Percentiles rank a stretch among this genome's conserved stretches.
Conservation (phyloP, 2,329 filamentous ascomycete species). For the Trichoderma arundinaceum region DNA sequence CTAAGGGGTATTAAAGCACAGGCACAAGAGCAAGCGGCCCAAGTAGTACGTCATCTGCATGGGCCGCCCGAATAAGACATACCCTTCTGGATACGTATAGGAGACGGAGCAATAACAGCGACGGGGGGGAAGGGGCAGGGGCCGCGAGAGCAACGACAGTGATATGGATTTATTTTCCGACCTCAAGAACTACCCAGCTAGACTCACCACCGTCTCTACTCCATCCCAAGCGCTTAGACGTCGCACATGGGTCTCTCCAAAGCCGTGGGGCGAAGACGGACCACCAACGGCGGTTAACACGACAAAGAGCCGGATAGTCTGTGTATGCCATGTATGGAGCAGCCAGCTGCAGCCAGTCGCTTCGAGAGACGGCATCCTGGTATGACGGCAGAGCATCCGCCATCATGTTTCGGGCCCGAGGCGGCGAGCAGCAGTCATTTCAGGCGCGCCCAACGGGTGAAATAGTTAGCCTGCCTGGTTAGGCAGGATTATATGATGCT, state of each 20-base stretch:
- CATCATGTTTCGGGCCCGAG: constrained; percentile 36
- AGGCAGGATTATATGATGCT: not conserved
- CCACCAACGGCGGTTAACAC: constrained; percentile 56
- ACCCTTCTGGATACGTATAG: not conserved
- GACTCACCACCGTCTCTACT: constrained; percentile 54
- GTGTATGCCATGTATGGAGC: constrained; percentile 51
- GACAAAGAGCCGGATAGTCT: constrained; percentile 55
- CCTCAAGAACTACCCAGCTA: no score
- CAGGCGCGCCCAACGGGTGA: not conserved
- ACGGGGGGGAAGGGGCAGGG: no score
- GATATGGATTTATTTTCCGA: no score
- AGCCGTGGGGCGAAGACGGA: constrained; percentile 56
- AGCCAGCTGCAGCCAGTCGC: constrained; percentile 57
- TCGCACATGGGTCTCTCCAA: constrained; percentile 57
- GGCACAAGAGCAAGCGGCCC: no score
- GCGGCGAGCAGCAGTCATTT: not conserved
- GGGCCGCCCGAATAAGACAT: no score
- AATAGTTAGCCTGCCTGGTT: not conserved
- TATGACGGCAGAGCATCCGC: constrained; percentile 57
- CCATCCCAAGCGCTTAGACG: constrained; percentile 48
- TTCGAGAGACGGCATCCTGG: constrained; percentile 52
- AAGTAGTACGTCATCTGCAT: no score
- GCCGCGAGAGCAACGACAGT: no score
- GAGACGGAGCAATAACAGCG: not conserved
- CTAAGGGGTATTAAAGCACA: no score